Base-by-base conservation (phyloP, 2,329 filamentous ascomycete genomes). In the Cladosporium sp. region DNA sequence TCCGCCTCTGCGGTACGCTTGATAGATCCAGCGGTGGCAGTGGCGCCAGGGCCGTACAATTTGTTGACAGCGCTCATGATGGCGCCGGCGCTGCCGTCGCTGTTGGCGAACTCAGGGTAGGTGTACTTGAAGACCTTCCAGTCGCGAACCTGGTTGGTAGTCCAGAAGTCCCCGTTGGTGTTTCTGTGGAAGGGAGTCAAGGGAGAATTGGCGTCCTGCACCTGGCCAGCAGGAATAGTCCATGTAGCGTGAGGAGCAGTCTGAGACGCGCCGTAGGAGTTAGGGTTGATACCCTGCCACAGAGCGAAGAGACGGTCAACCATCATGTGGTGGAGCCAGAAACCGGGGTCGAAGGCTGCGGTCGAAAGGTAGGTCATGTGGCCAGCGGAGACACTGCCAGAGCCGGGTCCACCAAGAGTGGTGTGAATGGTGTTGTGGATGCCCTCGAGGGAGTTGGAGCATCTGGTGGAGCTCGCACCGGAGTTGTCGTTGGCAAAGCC, bases 81-180 rank as follows among this genome's bases (percentile, higher is more conserved):
- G 1, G 82, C 76, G 2, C 76, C 74, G 0, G 76, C 71, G 60
- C 75, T 67, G 60, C 73, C 78, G 68, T 73, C 77, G 68, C 70
- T 76, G 69, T 75, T 78, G n/a, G 81, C 71, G 54, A 88, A 85
- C 69, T 94, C 91, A 0, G 88, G 83, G 74, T 95, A 95, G 0
- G 86, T 88, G 76, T 94, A 94, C 18, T 88, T 88, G 76, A 95
- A 90, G 2, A 80, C 80, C 48, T 82, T 82, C 67, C 67, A 71
- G 59, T 85, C 80, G 28, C 88, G 83, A 23, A 87, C 83, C 67
- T 81, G 82, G 65, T 88, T 84, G 1, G 89, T 89, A 11, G 84
- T 89, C 88, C 89, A 93, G 76, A 90, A 91, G 3, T 81, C 82
- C 56, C 87, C 86, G 64, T 83, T 79, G 2, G 76, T 73, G 59